Evolutionary conservation across 73 alveolate species (phyloP).

Genomic region (Tetrahymena thermophila): DNA sequence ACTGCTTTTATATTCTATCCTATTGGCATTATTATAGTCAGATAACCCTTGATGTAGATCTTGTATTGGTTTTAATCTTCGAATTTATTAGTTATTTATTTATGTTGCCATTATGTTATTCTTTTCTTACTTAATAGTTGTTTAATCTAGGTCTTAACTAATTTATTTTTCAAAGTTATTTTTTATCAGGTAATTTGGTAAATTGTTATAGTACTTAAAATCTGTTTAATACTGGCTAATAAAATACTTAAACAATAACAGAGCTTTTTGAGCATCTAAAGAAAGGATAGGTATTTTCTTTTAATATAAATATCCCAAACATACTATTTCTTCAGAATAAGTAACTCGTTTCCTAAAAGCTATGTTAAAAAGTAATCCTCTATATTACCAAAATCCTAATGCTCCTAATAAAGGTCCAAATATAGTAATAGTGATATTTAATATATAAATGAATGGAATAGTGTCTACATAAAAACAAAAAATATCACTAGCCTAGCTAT

Average conservation of each 20-base stretch:
- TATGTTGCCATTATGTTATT: not conserved
- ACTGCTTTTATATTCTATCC: not conserved
- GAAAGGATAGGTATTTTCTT: not conserved
- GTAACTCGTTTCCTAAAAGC: not conserved
- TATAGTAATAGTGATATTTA: not conserved
- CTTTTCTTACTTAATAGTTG: not conserved
- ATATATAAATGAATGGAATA: not conserved
- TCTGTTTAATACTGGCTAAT: not conserved
- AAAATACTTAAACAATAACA: not conserved
- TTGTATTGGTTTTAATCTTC: not conserved
- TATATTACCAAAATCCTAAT: not conserved
- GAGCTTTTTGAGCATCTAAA: not conserved
- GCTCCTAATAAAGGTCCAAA: not conserved
- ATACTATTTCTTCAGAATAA: not conserved
- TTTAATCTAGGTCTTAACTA: not conserved
- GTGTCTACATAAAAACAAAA: not conserved
- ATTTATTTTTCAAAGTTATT: not conserved
- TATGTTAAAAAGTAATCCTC: not conserved
- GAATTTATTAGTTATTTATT: not conserved
- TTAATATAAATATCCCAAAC: not conserved
- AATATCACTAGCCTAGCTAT: not conserved
- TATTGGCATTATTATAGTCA: not conserved
- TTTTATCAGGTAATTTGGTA: not conserved
- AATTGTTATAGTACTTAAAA: not conserved
- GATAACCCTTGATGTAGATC: not conserved